Base-by-base conservation (phyloP, 2,329 filamentous ascomycete genomes). In the Xylaria digitata region DNA sequence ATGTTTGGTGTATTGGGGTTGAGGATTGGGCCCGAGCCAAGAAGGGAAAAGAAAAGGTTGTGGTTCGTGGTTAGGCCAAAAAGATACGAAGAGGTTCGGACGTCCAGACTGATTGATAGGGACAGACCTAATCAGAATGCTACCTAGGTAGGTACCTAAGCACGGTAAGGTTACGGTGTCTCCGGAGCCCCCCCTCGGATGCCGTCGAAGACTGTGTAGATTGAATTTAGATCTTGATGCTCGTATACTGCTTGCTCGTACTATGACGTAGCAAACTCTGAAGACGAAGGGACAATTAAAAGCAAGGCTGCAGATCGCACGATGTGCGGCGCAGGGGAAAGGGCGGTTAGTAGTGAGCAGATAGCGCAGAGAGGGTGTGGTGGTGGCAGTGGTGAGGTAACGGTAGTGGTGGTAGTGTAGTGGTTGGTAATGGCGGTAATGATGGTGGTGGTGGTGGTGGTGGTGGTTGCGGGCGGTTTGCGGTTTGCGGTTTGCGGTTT, bases 281-380 rank as follows among this genome's bases (percentile, higher is more conserved):
- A 55, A 26, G 49, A 50, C 34, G 40, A 60, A 52, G 30, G 42
- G 37, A 48, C 37, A n/a, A 55, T 46, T 46, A 21, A 52, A 60
- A 58, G 13, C 34, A 54, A 68, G 62, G 66, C 66, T 66, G 62
- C 58, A 59, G 58, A 45, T 52, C 23, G 57, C 46, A 57, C 59
- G 55, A 61, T 45, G 52, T 57, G 49, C 45, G 54, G 60, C 46
- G 66, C 64, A 62, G 53, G 63, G 63, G 63, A 30, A 50, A n/a
- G 54, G 54, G 55, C 37, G 26, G 43, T 13, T n/a, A 37, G 58
- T n/a, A 37, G 19, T 32, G 34, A 26, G 26, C 26, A 26, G 26
- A 26, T 26, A 26, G 26, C 26, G 26, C 26, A 26, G 32, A 50
- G n/a, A 11, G 46, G 32, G 48, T 34, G 45, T 58, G 53, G 42